phyloP scores from a whole-genome alignment of 768 basidiomycete genomes.

The Sarcomyxa edulis region DNA sequence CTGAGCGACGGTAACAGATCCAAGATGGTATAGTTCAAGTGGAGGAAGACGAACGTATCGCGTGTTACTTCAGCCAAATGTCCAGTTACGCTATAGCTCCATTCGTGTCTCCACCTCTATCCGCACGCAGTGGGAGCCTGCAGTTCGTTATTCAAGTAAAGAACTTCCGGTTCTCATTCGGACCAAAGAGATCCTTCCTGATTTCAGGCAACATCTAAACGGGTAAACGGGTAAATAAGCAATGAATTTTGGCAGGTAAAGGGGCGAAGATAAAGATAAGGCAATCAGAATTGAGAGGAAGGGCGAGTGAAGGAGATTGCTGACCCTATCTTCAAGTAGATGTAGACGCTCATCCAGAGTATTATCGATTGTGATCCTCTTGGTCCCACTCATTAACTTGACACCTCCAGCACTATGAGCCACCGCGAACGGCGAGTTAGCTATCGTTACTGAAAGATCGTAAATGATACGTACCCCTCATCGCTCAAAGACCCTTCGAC shows the following conservation, averaged over 20 bases:
- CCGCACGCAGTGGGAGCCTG: too few relatives aligned
- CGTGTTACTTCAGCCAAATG: too few relatives aligned
- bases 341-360: constrained; percentile 89
- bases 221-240: constrained; percentile 2
- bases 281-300: not conserved
- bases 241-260: not conserved
- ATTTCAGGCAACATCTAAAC: constrained; percentile 93
- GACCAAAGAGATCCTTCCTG: constrained; percentile 81
- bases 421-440: not conserved
- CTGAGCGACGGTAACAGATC: too few relatives aligned
- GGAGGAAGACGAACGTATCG: too few relatives aligned
- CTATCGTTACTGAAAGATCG: not conserved
- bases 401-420: constrained; percentile 78
- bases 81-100: too few relatives aligned
- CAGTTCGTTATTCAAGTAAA: constrained; percentile 43
- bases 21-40: too few relatives aligned
- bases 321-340: constrained; percentile 83
- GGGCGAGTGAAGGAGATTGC: too few relatives aligned
- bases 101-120: too few relatives aligned
- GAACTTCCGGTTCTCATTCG: constrained; percentile 91
- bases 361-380: constrained; percentile 88
- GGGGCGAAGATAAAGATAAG: not conserved
- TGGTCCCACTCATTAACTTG: constrained; percentile 63
- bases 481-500: constrained; percentile 61
- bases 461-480: constrained; percentile 49